phyloP scores from a whole-genome alignment of 108 stramenopile species.

The Skeletonema menzelii region DNA sequence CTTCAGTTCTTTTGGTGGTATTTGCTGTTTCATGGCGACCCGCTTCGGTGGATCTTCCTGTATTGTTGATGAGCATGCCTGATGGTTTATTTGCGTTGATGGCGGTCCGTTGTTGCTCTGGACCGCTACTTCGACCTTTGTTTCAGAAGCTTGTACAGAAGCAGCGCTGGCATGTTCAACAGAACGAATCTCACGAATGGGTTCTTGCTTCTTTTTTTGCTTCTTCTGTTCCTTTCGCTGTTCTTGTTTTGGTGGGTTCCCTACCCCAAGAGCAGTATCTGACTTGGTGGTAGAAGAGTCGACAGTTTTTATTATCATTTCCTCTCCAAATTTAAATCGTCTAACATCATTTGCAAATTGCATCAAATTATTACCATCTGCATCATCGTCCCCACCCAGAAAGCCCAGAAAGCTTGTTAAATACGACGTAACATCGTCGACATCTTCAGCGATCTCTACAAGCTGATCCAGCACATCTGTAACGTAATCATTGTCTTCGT shows the following conservation, averaged over 20 bases:
- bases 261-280: not conserved
- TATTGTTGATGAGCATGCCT: too few species aligned
- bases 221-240: not conserved
- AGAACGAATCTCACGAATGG: not conserved
- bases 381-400: conserved; percentile 5
- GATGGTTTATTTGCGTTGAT: too few species aligned
- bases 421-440: conserved; percentile 31
- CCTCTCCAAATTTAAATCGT: conserved; percentile 21
- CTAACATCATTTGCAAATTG: conserved; percentile 27
- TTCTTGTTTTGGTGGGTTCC: not conserved
- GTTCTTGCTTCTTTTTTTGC: not conserved
- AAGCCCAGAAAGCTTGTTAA: conserved; percentile 33
- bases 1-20: conserved; percentile 3
- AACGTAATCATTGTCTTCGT: conserved; percentile 31
- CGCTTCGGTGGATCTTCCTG: not conserved
- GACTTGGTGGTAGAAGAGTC: not conserved
- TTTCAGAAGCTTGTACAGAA: not conserved
- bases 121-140: too few species aligned
- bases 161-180: not conserved
- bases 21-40: not conserved
- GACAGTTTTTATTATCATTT: not conserved
- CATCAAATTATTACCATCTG: not conserved
- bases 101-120: not conserved
- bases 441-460: conserved; percentile 28
- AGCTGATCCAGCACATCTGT: conserved; percentile 44